Evolutionary conservation across 495 filamentous ascomycete genomes (phyloP), one percentile per base, ranked within the genome.

Genomic region (Neurospora sp.): DNA sequence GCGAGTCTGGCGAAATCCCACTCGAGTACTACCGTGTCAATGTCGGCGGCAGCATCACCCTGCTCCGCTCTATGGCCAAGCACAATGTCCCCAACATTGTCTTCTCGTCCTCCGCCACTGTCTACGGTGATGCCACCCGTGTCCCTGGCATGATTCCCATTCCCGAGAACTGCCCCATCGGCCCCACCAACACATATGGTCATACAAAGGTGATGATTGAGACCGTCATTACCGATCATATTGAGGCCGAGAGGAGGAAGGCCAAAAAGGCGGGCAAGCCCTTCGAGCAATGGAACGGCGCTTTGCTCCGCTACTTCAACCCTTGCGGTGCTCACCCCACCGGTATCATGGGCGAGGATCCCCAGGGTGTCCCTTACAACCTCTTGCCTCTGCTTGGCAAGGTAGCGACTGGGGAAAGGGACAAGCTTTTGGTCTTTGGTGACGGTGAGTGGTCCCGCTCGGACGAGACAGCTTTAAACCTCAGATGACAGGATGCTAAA

Each of bases 111-210:
- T 97, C 94, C 9, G 94, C 94, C 39, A 97, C 96, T 75, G 96
- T 99, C 80, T 99, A 99, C 80, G 96, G 96, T 73, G 96, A 99
- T 83, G 96, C 96, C 69, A 99, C 96, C 69, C 93, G 93, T 81
- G 91, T 97, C 83, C 90, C 91, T 76, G 91, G 96, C 85, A 98
- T 99, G 96, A 98, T 99, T 77, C 96, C 96, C 76, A 99, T 99
- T 79, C 96, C 96, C 41, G 96, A 99, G 85, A 84, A 92, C 78
- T 99, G 96, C 87, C 96, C 96, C 59, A 91, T 97, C 75, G 94
- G 93, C 59, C 94, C 96, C 27, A 99, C 95, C 70, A 99, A 98
- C 87, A 93, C 96, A 14, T 99, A 99, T 83, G 96, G 96, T 41
- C 92, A 91, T 81, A 98, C 96, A 70, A 99, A 99, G 87, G 88